Evolutionary conservation across 169 alveolate species (phyloP).

Genomic region (Eimeria mitis): DNA sequence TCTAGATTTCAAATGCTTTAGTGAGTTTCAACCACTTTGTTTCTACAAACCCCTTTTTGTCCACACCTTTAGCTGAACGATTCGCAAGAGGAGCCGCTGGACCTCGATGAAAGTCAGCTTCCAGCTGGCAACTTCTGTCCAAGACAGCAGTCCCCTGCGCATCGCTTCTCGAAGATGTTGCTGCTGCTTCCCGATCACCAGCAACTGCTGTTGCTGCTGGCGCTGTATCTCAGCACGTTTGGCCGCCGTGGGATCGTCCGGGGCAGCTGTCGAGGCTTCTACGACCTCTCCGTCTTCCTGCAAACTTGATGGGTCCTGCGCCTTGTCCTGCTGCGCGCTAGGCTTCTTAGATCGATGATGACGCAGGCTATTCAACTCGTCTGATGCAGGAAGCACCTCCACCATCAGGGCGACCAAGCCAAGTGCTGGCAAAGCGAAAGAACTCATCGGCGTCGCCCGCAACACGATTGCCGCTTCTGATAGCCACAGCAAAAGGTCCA

Average conservation of each 20-base stretch:
- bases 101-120: constrained; percentile 28
- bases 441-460: not conserved
- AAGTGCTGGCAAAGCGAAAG: constrained; percentile 44
- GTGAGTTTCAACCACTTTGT: not conserved
- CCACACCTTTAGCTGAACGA: constrained; percentile 50
- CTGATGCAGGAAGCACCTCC: constrained; percentile 49
- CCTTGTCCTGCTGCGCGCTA: not conserved
- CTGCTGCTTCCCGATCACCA: constrained; percentile 17
- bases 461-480: constrained; percentile 38
- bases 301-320: not conserved
- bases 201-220: constrained; percentile 27
- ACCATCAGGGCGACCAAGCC: constrained; percentile 29
- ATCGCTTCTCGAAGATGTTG: not conserved
- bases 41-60: not conserved
- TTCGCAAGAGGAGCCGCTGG: constrained; percentile 59
- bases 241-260: not conserved
- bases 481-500: no score
- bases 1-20: not conserved
- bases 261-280: not conserved
- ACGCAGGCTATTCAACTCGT: not conserved
- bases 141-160: constrained; percentile 12
- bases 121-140: constrained; percentile 59
- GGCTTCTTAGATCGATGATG: not conserved
- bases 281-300: not conserved
- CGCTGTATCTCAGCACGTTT: constrained; percentile 2